Base-by-base conservation (phyloP, 2,329 filamentous ascomycete genomes). In the Xenoacremonium recifei region DNA sequence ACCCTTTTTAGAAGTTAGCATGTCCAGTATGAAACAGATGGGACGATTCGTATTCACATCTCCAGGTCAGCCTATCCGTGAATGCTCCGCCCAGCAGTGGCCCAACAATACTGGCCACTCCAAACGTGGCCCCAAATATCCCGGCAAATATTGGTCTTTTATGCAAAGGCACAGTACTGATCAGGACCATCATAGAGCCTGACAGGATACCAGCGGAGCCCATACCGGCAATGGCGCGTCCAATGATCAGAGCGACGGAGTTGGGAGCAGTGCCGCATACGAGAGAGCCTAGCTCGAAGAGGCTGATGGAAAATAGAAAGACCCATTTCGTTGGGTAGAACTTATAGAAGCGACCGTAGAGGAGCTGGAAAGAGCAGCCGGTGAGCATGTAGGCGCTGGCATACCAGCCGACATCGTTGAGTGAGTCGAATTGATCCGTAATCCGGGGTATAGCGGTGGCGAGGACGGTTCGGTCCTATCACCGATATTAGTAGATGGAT, bases 391-490 rank as follows among this genome's bases (percentile, higher is more conserved):
- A 65, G 33, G 64, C 61, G 18, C 41, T 62, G 3, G 65, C 68
- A 36, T 72, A 72, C 69, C 70, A 73, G 35, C 66, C 68, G 13
- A 72, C 62, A 42, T 72, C 69, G 9, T 61, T 53, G 2, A 71
- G 52, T 20, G 64, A 58, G 15, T 66, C 57, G 52, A 66, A 62
- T 17, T 63, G 51, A 42, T 58, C 54, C 2, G 62, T 65, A 35
- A 65, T 65, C 11, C 56, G 57, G 3, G 63, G 63, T 30, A 65
- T 63, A 15, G 63, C 63, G 20, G 37, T 39, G 18, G 27, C 37
- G 13, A 39, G n/a, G 37, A 39, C 33, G 3, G 29, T 32, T 9
- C 33, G 20, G 33, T 32, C 29, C 23, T 27, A 13, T 27, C 9
- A 27, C 7, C 23, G 23, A 13, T 27, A 13, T 27, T 9, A 27